These are phyloP conservation scores for Ligustrum vulgare DNA, from an alignment of 257 asterid species.

Conservation along the genomic window DNA sequence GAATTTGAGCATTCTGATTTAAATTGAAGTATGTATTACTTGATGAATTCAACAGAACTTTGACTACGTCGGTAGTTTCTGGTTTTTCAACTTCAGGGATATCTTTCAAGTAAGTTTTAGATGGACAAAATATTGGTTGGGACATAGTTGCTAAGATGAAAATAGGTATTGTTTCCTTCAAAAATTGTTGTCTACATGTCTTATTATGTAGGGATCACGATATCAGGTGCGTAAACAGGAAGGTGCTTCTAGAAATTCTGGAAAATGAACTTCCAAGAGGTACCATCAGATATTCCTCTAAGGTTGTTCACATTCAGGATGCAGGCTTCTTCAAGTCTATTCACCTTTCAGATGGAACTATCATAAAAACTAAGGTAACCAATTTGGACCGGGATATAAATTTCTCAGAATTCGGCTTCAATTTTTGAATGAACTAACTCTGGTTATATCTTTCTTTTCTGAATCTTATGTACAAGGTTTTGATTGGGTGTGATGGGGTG, in stretches of 20 bases:
- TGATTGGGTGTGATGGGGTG: constrained; percentile 64
- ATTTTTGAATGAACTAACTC: neutral
- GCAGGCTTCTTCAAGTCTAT: constrained; percentile 34
- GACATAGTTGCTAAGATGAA: neutral
- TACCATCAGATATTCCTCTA: constrained; percentile 42
- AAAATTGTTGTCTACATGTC: neutral
- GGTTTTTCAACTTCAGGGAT: constrained; percentile 41
- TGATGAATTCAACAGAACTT: constrained; percentile 25
- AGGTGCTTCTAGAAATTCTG: constrained; percentile 36
- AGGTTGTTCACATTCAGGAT: constrained; percentile 35
- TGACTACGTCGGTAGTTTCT: constrained; percentile 31
- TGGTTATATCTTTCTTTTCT: neutral
- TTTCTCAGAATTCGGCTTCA: neutral
- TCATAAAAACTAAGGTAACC: constrained; percentile 40
- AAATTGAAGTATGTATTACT: neutral
- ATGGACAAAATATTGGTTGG: neutral
- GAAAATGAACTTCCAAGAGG: constrained; percentile 38
- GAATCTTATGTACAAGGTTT: constrained; percentile 27
- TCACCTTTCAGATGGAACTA: constrained; percentile 43
- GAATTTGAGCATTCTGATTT: neutral
- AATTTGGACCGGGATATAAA: neutral
- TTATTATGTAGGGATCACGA: constrained; percentile 39
- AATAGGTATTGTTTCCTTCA: neutral
- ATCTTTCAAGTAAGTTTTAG: constrained; percentile 30
- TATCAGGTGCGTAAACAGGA: constrained; percentile 45